Evolutionary conservation across 2,329 filamentous ascomycete genomes (phyloP), one percentile per base, ranked within the genome.

Genomic region (Leptographium flavum): DNA sequence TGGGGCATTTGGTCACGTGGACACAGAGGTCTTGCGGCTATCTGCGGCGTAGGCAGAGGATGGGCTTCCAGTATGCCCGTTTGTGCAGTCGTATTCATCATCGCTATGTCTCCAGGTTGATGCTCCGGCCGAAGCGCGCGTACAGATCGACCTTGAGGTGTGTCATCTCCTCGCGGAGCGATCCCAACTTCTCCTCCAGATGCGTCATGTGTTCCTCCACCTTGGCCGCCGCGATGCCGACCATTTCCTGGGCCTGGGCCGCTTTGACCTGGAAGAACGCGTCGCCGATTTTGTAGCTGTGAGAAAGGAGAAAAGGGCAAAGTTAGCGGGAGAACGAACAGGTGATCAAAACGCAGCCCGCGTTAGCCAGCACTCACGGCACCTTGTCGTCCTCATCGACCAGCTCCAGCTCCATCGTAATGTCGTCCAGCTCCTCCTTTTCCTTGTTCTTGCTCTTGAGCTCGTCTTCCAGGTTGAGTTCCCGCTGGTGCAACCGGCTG

Each of bases 351-450:
- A n/a, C n/a, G n/a, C n/a, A n/a, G n/a, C n/a, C n/a, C n/a, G n/a
- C n/a, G n/a, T n/a, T n/a, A 27, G 8, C 3, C 9, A 14, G 33
- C 22, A 67, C 81, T 61, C 73, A 95, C 84, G 86, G 88, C 21
- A 98, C 80, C 57, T 83, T 79, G 44, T 94, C 87, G 55, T 96
- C 90, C 62, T 98, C 92, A 47, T 53, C 51, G 39, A 53, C 47
- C 11, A 53, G 77, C 65, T 98, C 92, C 39, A 98, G 73, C 62
- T 98, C 92, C 45, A 74, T 85, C 2, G 82, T 83, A 45, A 98
- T 75, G 62, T 98, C 92, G 60, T 96, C 88, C 4, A 96, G 76
- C 59, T 96, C 92, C 64, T 98, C 92, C 67, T 95, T 96, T 63
- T 96, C 90, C 69, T 96, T 96, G 90, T 96, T 58, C 45, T 94